Percentiles rank a stretch among this genome's conserved stretches.
Evolutionary conservation across 2,329 filamentous ascomycete species (phyloP).

Genomic region (Annulohypoxylon truncatum): DNA sequence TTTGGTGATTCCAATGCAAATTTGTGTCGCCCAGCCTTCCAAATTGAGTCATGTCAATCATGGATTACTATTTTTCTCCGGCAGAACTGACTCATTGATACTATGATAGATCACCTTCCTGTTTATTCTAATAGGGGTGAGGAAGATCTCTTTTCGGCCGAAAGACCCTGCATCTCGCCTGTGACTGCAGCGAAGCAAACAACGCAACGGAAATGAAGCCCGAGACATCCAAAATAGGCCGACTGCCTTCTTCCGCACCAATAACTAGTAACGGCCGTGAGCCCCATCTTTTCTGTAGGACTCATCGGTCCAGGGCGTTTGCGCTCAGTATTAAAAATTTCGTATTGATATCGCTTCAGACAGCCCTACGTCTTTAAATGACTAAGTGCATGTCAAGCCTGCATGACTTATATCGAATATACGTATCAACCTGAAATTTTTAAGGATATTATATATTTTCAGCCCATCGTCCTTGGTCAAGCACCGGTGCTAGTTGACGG

Average conservation of each 20-base stretch:
- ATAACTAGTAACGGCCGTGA: constrained; percentile 24
- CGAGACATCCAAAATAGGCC: constrained; percentile 35
- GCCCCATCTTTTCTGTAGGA: neutral
- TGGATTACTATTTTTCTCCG: constrained; percentile 19
- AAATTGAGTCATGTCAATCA: constrained; percentile 21
- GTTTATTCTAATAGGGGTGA: neutral
- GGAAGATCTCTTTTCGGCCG: constrained; percentile 29
- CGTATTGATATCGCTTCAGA: neutral
- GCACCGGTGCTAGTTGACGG: neutral
- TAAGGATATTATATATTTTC: neutral
- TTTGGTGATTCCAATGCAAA: constrained; percentile 22
- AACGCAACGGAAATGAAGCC: constrained; percentile 14
- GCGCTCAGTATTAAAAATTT: constrained; percentile 7
- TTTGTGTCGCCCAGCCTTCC: constrained; percentile 17
- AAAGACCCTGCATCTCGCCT: constrained; percentile 37
- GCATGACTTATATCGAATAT: neutral
- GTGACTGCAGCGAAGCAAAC: constrained; percentile 30
- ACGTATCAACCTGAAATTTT: neutral
- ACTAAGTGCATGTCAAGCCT: neutral
- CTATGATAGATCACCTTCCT: constrained; percentile 5
- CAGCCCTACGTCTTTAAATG: neutral
- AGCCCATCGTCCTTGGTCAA: neutral
- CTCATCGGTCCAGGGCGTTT: constrained; percentile 14
- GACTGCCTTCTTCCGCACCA: constrained; percentile 25
- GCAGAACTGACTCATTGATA: constrained; percentile 12